These are phyloP conservation scores for Calcarisporium arbuscula DNA, from an alignment of 2,329 filamentous ascomycete genomes.

Conservation along the genomic window DNA sequence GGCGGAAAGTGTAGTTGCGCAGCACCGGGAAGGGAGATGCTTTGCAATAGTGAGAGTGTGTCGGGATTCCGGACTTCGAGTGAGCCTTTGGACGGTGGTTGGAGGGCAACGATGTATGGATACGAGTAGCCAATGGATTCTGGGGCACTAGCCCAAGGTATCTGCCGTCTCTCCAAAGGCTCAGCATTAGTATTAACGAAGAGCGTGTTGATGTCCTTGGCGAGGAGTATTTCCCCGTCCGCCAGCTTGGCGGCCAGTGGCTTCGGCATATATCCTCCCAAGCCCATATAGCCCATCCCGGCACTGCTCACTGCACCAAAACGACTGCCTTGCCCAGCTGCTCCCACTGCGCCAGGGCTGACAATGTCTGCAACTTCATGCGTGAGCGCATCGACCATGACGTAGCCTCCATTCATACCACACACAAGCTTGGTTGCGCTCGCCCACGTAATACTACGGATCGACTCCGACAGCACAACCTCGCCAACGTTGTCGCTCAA, in stretches of 20 bases:
- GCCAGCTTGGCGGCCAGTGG: conserved; percentile 78
- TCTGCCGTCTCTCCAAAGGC: conserved; percentile 73
- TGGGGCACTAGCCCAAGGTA: conserved; percentile 86
- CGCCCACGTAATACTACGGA: conserved; percentile 88
- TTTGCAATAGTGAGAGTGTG: conserved; percentile 84
- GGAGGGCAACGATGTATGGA: conserved; percentile 84
- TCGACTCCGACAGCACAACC: conserved; percentile 71
- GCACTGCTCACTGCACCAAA: conserved; percentile 79
- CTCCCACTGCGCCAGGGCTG: conserved; percentile 65
- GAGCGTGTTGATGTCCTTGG: conserved; percentile 94
- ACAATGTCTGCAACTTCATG: conserved; percentile 70
- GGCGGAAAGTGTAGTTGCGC: conserved; percentile 85
- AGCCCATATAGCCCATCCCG: conserved; percentile 94
- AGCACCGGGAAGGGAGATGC: conserved; percentile 73
- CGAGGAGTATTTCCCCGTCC: conserved; percentile 81
- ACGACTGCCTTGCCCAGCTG: conserved; percentile 58
- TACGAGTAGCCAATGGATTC: conserved; percentile 95
- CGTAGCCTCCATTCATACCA: conserved; percentile 86
- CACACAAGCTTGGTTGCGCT: conserved; percentile 80
- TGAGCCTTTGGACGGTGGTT: conserved; percentile 73
- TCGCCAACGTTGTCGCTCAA: conserved; percentile 67
- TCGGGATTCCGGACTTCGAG: conserved; percentile 91
- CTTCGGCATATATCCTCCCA: conserved; percentile 85
- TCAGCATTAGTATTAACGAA: conserved; percentile 85
- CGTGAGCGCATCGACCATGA: conserved; percentile 78